phyloP scores from a whole-genome alignment of 169 alveolate genomes.

The Cystoisospora suis region DNA sequence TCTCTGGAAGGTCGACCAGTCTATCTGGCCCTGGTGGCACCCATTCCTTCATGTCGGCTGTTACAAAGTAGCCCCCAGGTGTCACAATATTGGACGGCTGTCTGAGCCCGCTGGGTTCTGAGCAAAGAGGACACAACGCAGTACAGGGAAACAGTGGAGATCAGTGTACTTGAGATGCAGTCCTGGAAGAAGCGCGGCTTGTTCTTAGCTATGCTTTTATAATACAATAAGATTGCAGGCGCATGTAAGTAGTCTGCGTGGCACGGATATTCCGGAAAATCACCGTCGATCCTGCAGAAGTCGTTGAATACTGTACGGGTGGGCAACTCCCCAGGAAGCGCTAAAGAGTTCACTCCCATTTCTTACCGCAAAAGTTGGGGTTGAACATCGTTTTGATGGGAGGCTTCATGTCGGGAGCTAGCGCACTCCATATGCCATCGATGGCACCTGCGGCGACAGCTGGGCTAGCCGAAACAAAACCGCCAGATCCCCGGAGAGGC shows the following conservation, averaged over 20 bases:
- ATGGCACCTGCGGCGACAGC: constrained; percentile 21
- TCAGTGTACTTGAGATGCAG: no score
- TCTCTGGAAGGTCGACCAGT: background rate
- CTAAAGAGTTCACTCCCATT: background rate
- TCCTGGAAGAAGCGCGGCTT: no score
- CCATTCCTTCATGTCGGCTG: constrained; percentile 25
- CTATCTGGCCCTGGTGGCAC: constrained; percentile 26
- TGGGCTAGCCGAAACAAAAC: constrained; percentile 26
- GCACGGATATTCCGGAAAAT: no score
- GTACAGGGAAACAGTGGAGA: no score
- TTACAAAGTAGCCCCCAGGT: constrained; percentile 19
- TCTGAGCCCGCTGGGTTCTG: constrained; percentile 16
- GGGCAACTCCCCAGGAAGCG: no score
- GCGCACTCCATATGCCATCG: constrained; percentile 50
- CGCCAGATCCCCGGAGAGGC: constrained; percentile 48
- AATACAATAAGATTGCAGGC: no score
- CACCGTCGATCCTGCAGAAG: no score
- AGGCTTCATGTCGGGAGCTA: constrained; percentile 29
- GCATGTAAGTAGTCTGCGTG: no score
- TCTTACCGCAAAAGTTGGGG: constrained; percentile 52
- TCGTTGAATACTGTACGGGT: no score
- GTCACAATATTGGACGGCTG: constrained; percentile 32
- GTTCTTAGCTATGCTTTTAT: no score
- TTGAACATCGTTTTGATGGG: constrained; percentile 17
- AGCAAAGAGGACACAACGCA: background rate